These are phyloP conservation scores for Arthrobotrys megalospora DNA, from an alignment of 2,329 filamentous ascomycete genomes.

Conservation along the genomic window DNA sequence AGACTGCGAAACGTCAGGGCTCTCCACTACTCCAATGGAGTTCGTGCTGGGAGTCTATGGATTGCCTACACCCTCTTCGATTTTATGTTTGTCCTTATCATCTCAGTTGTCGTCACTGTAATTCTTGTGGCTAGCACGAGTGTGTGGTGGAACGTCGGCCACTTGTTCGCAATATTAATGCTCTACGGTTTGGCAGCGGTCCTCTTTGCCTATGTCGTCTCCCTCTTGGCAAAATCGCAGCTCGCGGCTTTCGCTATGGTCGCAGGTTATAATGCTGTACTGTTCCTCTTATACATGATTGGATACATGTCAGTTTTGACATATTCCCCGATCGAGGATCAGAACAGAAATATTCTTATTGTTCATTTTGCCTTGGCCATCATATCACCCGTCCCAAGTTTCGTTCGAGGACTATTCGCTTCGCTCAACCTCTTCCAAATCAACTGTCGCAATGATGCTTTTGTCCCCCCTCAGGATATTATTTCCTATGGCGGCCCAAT, in stretches of 20 bases:
- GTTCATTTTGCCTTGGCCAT: slow-evolving; percentile 82
- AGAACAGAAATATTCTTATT: slow-evolving; percentile 78
- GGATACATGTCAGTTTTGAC: slow-evolving; percentile 81
- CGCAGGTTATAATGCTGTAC: slow-evolving; percentile 80
- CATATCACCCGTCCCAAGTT: slow-evolving; percentile 82
- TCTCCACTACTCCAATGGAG: slow-evolving; percentile 92
- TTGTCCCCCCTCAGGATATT: slow-evolving; percentile 79
- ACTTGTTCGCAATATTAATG: slow-evolving; percentile 84
- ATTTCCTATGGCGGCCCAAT: slow-evolving; percentile 86
- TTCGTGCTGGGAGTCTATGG: slow-evolving; percentile 86
- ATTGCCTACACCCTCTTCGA: slow-evolving; percentile 86
- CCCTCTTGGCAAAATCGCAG: slow-evolving; percentile 83
- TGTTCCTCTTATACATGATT: slow-evolving; percentile 81
- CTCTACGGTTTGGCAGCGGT: slow-evolving; percentile 85
- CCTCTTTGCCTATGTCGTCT: slow-evolving; percentile 84
- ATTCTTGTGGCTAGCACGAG: slow-evolving; percentile 74
- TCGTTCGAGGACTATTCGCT: slow-evolving; percentile 81
- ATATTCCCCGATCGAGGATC: slow-evolving; percentile 78
- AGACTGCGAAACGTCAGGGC: slow-evolving; percentile 83
- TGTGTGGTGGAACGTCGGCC: slow-evolving; percentile 83
- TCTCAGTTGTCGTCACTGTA: slow-evolving; percentile 71
- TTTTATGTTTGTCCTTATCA: slow-evolving; percentile 77
- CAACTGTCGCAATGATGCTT: slow-evolving; percentile 77
- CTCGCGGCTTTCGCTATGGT: slow-evolving; percentile 87
- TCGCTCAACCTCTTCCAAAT: slow-evolving; percentile 87